Base-by-base conservation (phyloP, 148 eudicot genomes). In the Suaeda aralocaspica region DNA sequence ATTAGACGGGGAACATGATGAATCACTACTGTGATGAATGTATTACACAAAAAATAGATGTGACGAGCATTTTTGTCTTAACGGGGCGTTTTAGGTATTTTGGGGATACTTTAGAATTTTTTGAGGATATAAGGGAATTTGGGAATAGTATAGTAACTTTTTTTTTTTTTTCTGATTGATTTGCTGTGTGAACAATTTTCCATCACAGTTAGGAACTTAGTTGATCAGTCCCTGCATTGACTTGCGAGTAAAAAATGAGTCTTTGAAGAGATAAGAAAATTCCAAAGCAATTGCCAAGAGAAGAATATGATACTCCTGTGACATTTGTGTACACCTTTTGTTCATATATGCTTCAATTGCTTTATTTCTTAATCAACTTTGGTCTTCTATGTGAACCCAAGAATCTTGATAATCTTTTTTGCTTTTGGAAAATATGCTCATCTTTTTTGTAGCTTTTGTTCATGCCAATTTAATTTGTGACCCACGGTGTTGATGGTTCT, bases 311-410 rank as follows among this genome's bases (percentile, higher is more conserved):
- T 60, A 18, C 44, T 59, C 64, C 8, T 3, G 44, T 60, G 64
- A 60, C 15, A 31, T 18, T 34, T 60, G 64, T 60, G 64, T 16
- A 33, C 45, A 33, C 24, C 42, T 8, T 33, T 60, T 60, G 44
- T 60, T 60, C 44, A 6, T 60, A 31, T 60, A 60, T n/a, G 42
- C 44, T 60, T 60, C 4, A 15, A 53, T n/a, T 56, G 59, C 33
- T 46, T 46, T 19, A 1, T 14, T 58, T 58, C 29, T 13, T 53
- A 53, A 53, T 53, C 22, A 29, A 58, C 62, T 58, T 58, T 58
- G 62, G 15, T 28, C 6, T 3, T 58, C n/a, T 58, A 28, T 28
- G 19, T 29, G n/a, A 30, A 58, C 8, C 14, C 36, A 0, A 5
- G 21, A 58, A 29, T 58, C 59, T 12, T 25, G 14, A 12, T 28